Evolutionary conservation across 805 yeast species (phyloP), one percentile per base, ranked within the genome.

Genomic region (Candida ponderosae): DNA sequence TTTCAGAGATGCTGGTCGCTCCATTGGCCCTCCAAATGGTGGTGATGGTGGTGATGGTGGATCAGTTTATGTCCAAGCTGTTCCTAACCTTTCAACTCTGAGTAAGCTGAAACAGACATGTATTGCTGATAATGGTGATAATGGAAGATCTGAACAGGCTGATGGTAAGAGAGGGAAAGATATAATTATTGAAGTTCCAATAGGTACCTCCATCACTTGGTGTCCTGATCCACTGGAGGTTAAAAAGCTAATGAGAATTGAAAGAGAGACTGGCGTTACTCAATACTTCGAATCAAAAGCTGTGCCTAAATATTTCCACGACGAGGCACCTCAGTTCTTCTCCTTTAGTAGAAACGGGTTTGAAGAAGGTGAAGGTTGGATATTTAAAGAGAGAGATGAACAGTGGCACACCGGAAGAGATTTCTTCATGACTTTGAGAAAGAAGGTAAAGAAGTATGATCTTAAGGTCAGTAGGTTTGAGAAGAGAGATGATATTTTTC

Each of bases 21-120:
- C 95, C 0, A 70, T 72, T 16, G 98, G 98, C 0, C 97, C 98
- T 0, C 95, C 98, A 0, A 95, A 89, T 58, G 98, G 98, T n/a
- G 98, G 98, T 9, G 97, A 93, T 61, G 98, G 98, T 23, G 98
- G 97, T 5, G 64, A 69, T 42, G 98, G 98, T 18, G 98, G 98
- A 3, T 70, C 80, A 37, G 72, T 93, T 3, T 90, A 81, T 54
- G 75, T 93, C 2, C 85, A 81, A 53, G 96, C 95, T 3, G 78
- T 80, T 2, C 75, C 75, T 35, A 84, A 83, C 18, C 49, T 84
- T 31, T 73, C 78, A 28, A 80, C 93, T 4, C 59, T 93, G 40
- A 87, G 86, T 48, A 76, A 77, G 41, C 50, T 90, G 21, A 72
- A 72, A 42, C 72, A 81, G 28, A 70, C 71, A 14, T 87, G 88